Base-by-base conservation (phyloP, 805 yeast species). In the Sungouiozyma intestinalis region DNA sequence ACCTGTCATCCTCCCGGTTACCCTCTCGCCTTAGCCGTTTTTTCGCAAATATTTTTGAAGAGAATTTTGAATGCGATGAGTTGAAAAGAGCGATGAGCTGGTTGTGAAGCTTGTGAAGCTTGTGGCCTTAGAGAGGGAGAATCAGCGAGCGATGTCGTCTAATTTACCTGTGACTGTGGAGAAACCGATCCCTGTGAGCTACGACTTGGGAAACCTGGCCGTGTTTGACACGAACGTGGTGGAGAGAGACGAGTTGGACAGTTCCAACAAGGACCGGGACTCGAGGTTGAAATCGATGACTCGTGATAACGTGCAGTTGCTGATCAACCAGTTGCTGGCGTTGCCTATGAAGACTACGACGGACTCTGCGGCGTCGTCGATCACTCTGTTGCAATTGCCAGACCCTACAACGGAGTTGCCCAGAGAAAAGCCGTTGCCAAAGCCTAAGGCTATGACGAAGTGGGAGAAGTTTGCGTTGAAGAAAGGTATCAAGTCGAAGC, bases 391-490 rank as follows among this genome's bases (percentile, higher is more conserved):
- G 41, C 78, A 74, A 55, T 72, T 92, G 46, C 97, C 99, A 29
- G 86, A 76, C 42, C 94, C 96, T 18, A 64, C 73, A 14, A 81
- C 94, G 16, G 74, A 67, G 45, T 70, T 88, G 48, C 98, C 99
- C 42, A 76, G 99, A 72, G 99, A 92, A 63, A 92, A 92, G 68
- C 80, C 96, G 38, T 66, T 92, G 54, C 98, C 98, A 45, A 88
- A 87, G 66, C 79, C 85, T 42, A 92, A 85, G 69, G 81, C 90
- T 42, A 84, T 79, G 53, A 88, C 98, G 50, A 87, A 81, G 68
- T 92, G 99, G 99, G 96, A 92, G 68, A 74, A 75, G 58, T 92
- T 92, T 70, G 99, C 99, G 49, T 83, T 83, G 45, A 85, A 77
- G 73, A 92, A 92, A 68, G 97, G 97, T 57, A 92, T 92, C 62